Evolutionary conservation across 495 filamentous ascomycete species (phyloP), one percentile per base, ranked within the genome.

Genomic region (Tuber umbilicatum): DNA sequence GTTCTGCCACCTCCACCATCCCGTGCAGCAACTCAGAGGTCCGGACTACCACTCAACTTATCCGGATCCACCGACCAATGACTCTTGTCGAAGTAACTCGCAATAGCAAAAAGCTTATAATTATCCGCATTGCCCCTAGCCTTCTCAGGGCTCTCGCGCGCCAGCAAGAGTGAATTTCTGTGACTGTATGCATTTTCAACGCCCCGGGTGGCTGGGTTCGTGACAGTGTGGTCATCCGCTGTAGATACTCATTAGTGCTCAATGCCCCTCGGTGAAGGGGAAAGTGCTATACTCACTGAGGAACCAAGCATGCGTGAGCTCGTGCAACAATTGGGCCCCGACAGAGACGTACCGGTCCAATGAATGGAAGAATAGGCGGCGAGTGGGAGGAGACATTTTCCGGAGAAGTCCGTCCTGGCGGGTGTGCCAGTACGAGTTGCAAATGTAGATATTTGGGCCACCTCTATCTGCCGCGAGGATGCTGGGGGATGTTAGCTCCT

Each of bases 351-450:
- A 64, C 55, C 35, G 10, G 27, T 35, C 55, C 55, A 64, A 17
- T 31, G 55, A 27, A 31, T 27, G 12, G 27, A 16, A 64, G 27
- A 1, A 3, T 1, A 6, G 2, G 10, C 27, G 55, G 12, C 17
- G 27, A 1, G 0, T 0, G 27, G 55, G 5, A 16, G 55, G 55
- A 12, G 55, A 64, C 55, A 64, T 64, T 16, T 17, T 64, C 55
- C 55, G 55, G 55, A 35, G 55, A 12, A 64, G 1, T 17, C 12
- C 55, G 3, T 35, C 27, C 55, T 2, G 4, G 0, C 55, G 55
- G 55, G 27, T 35, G 55, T 64, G 55, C 55, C 55, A 64, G 55
- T 64, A 64, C 17, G 55, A 64, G 27, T 64, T 64, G 55, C 55
- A 64, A 14, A 64, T 64, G 55, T 64, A 64, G 27, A 64, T 64